A percentile compares a stretch with the other conserved stretches of the same genome.
Conservation (phyloP, 2,329 filamentous ascomycete genomes). For the Albifimbria verrucaria region DNA sequence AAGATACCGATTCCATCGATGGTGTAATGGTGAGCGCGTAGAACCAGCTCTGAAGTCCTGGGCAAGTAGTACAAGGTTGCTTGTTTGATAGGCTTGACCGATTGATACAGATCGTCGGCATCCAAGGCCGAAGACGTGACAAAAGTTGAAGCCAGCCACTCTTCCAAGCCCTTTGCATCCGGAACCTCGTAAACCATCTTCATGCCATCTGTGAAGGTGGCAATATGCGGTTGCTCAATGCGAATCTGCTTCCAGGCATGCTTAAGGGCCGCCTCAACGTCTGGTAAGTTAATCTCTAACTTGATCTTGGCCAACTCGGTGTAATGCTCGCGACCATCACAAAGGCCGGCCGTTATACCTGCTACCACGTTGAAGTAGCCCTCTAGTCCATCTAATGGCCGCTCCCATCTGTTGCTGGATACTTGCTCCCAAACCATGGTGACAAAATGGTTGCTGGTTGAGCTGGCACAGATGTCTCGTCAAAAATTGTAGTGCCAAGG, state of each 20-base stretch:
- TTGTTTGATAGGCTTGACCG: conserved; percentile 7
- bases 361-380: conserved; percentile 8
- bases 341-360: conserved; percentile 3
- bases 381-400: conserved; percentile 10
- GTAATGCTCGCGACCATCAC: conserved; percentile 10
- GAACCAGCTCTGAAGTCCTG: conserved; percentile 12
- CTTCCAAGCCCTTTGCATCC: conserved; percentile 13
- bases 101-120: conserved; percentile 6
- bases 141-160: conserved; percentile 11
- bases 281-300: neutral
- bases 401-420: conserved; percentile 6
- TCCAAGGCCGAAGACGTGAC: conserved; percentile 4
- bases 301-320: conserved; percentile 7
- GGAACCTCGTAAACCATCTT: conserved; percentile 14
- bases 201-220: conserved; percentile 14
- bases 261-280: conserved; percentile 14
- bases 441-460: too few relatives aligned
- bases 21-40: conserved; percentile 18
- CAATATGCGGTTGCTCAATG: conserved; percentile 19
- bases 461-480: too few relatives aligned
- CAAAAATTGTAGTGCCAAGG: too few relatives aligned
- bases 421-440: neutral
- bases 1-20: conserved; percentile 17
- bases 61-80: conserved; percentile 9
- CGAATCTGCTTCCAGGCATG: conserved; percentile 21